These are phyloP conservation scores for Fragilaria radians DNA, from an alignment of 108 stramenopile species.

Conservation along the genomic window DNA sequence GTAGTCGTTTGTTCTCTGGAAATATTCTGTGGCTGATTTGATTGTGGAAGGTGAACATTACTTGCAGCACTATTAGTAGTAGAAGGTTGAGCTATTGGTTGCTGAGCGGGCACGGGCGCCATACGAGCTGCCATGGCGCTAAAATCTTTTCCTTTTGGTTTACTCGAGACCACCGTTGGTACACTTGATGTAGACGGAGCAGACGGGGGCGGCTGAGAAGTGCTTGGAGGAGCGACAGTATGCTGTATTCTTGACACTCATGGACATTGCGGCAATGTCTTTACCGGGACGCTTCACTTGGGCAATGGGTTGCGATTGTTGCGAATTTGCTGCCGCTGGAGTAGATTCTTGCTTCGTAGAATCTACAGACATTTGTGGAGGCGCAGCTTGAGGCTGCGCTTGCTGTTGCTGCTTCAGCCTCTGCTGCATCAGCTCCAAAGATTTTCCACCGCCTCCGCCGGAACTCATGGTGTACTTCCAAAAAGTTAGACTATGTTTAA, in stretches of 20 bases:
- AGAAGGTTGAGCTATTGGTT: slow-evolving; percentile 4
- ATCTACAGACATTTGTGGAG: background rate
- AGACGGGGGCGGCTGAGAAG: background rate
- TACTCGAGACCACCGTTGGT: too few relatives aligned
- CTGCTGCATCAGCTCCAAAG: slow-evolving; percentile 43
- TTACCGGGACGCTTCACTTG: slow-evolving; percentile 53
- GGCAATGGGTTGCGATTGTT: slow-evolving; percentile 11
- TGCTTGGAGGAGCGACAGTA: slow-evolving; percentile 11
- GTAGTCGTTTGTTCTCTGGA: background rate
- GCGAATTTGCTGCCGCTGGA: background rate
- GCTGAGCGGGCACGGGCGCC: slow-evolving; percentile 15
- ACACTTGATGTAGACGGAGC: background rate
- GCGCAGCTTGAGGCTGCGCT: slow-evolving; percentile 1
- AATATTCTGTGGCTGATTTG: slow-evolving; percentile 6
- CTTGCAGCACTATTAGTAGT: too few relatives aligned
- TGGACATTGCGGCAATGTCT: slow-evolving; percentile 66
- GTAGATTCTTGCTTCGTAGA: background rate
- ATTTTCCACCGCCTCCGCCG: slow-evolving; percentile 33
- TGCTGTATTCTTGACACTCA: slow-evolving; percentile 1
- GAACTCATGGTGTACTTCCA: too few relatives aligned
- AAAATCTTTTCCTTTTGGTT: slow-evolving; percentile 76
- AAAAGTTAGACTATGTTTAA: too few relatives aligned
- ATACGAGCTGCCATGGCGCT: slow-evolving; percentile 52
- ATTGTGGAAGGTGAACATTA: slow-evolving; percentile 1
- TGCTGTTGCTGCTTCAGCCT: slow-evolving; percentile 22